Evolutionary conservation across 768 basidiomycete species (phyloP), one percentile per base, ranked within the genome.

Genomic region (Phylloporus arenicola): DNA sequence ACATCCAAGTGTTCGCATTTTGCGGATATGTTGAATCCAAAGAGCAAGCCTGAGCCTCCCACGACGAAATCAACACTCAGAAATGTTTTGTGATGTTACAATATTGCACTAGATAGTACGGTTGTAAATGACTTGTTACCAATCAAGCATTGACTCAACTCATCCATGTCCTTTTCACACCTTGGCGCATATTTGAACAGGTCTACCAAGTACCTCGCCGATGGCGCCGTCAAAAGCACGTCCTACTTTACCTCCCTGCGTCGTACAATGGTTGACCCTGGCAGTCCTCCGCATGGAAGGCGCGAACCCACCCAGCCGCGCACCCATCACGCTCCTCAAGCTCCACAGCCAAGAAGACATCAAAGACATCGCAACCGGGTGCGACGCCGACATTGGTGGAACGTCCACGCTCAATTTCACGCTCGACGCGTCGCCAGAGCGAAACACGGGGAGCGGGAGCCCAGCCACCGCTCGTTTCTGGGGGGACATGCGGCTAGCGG

Each of bases 361-460:
- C 43, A 55, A 73, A 4, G 72, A 79, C n/a, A 84, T 83, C 53
- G 88, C 84, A 0, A 80, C 79, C 0, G 94, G 94, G 3, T 90
- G 86, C 56, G 95, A 98, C 67, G 75, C 75, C 0, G 95, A 98
- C 68, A 85, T 94, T 39, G 93, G 94, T 6, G 89, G 92, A 22
- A 77, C 78, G 22, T 88, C 89, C 4, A 83, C 86, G 0, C 85
- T 83, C n/a, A 65, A 87, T 55, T 72, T 95, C n/a, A 83, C 81
- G 43, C 68, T 92, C 33, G 83, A 86, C 60, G 70, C 75, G 50
- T 70, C 75, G 3, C 74, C 75, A 0, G 71, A 75, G 43, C 67
- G 70, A 38, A 76, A 76, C 56, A 60, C 64, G 39, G 66, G 67
- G 19, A 74, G 80, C 29, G 80, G 72, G 31, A 76, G 73, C 46